Evolutionary conservation across 768 basidiomycete species (phyloP).

Genomic region (Lentinula raphanica): DNA sequence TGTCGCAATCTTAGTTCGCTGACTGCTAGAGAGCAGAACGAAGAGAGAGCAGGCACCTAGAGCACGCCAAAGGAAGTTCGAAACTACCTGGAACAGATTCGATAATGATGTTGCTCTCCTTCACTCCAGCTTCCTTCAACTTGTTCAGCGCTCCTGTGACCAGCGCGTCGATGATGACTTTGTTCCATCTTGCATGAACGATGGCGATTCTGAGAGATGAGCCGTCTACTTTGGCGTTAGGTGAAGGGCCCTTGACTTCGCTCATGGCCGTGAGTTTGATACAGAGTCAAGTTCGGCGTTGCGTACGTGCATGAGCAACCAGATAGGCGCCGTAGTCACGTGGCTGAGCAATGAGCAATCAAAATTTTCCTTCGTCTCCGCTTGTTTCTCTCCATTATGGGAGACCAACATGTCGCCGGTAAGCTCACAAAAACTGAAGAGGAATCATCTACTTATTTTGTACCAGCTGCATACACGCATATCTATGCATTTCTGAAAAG

Average conservation of each 20-base stretch:
- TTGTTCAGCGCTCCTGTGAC: constrained; percentile 74
- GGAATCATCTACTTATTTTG: neutral
- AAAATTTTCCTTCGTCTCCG: neutral
- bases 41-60: constrained; percentile 55
- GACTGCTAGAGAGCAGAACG: neutral
- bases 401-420: constrained; percentile 50
- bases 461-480: constrained; percentile 65
- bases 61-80: constrained; percentile 86
- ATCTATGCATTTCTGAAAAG: constrained; percentile 70
- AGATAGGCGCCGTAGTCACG: neutral
- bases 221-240: constrained; percentile 67
- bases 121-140: constrained; percentile 81
- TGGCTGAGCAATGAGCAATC: neutral
- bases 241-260: constrained; percentile 75
- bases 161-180: constrained; percentile 77
- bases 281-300: too few species aligned
- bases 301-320: too few species aligned
- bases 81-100: constrained; percentile 94
- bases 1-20: constrained; percentile 25
- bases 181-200: constrained; percentile 97
- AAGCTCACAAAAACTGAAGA: constrained; percentile 15
- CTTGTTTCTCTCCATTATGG: constrained; percentile 18
- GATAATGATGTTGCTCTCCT: constrained; percentile 82
- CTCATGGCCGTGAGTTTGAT: constrained; percentile 13
- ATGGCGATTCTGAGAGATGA: constrained; percentile 81